phyloP scores from a whole-genome alignment of 441 rosid species.

The Syzygium syzygioides region DNA sequence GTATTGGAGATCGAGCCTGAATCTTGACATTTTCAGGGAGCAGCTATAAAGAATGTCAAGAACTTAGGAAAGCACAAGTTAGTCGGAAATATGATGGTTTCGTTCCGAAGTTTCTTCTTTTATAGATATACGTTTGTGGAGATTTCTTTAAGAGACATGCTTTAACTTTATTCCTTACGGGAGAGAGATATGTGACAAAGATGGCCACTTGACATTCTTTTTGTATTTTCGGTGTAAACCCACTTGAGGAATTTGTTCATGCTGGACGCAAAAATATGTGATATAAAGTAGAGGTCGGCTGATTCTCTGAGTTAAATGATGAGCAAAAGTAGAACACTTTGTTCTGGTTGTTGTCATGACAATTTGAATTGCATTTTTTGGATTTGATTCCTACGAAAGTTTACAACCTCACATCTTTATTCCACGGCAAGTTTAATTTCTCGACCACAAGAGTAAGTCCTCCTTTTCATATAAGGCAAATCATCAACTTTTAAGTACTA shows the following conservation, averaged over 20 bases:
- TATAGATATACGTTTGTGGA: neutral
- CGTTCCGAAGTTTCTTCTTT: neutral
- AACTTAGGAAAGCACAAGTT: neutral
- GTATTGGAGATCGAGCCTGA: neutral
- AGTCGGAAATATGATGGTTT: neutral
- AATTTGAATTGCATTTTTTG: neutral
- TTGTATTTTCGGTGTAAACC: neutral
- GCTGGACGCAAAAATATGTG: neutral
- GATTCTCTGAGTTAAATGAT: neutral
- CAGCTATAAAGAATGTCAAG: neutral
- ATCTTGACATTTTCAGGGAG: neutral
- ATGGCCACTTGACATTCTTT: neutral
- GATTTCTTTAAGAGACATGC: neutral
- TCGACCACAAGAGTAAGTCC: neutral
- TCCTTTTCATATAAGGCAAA: neutral
- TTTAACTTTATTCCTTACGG: neutral
- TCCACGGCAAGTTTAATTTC: neutral
- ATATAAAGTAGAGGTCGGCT: neutral
- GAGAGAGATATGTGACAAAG: neutral
- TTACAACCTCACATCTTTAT: neutral
- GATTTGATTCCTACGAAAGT: neutral
- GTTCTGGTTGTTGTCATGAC: neutral
- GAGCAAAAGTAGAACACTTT: neutral
- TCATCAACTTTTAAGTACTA: too few relatives aligned
- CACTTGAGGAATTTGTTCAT: neutral